Base-by-base conservation (phyloP, 2,329 filamentous ascomycete species). In the Ophiostoma angusticollis region DNA sequence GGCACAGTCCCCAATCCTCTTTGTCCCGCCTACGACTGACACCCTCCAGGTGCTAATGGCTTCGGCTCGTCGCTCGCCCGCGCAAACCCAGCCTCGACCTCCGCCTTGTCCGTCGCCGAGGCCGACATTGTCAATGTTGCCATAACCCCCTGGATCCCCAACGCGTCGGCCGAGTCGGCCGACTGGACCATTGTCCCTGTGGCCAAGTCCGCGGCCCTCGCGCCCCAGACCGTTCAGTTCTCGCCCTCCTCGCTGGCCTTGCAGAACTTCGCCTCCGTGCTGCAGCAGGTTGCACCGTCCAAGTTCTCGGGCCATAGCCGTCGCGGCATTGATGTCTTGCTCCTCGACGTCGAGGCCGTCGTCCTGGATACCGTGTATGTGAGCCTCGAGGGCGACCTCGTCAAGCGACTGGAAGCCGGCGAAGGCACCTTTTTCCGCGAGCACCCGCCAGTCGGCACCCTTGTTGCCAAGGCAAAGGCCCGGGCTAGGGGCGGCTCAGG, bases 171-270 rank as follows among this genome's bases (percentile, higher is more conserved):
- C 16, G 67, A 81, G 53, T 74, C 77, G 42, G 72, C 76, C 14
- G 69, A 72, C 33, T 98, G 91, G 91, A 85, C 85, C 7, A 73
- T 96, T 35, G 72, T 96, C 24, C 84, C 89, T 1, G 74, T 93
- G 43, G 68, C 68, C 17, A 65, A 68, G 47, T 77, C 77, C 30
- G 67, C 74, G 31, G 69, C 72, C 9, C 67, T 86, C 31, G 72
- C 83, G 14, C 74, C 80, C 47, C 84, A 82, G 5, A 93, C 84
- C 1, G 70, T 95, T 28, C 78, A 87, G 45, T 81, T 89, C 50
- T 81, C 83, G 11, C 73, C 82, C 47, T 70, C 70, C 34, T 93
- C 75, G 38, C 68, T 72, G 42, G 80, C 73, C 35, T 72, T 93
- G 1, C 85, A 93, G 58, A 78, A 75, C 47, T 93, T 95, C 52